Percentiles rank a stretch among this genome's conserved stretches.
Conservation (phyloP, 805 yeast genomes). For the Ogataea neopini region DNA sequence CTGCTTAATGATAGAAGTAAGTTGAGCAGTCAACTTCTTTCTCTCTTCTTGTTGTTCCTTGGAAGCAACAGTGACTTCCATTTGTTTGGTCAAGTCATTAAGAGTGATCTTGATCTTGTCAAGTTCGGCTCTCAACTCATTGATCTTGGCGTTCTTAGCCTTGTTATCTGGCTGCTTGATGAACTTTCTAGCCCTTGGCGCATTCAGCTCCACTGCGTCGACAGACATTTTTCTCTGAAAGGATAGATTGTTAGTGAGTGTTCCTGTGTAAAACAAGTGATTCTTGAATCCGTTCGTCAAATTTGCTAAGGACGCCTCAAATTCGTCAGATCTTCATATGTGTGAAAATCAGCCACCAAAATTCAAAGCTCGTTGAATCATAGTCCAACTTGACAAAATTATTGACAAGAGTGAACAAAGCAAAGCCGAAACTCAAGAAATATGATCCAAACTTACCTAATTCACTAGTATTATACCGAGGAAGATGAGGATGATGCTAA, state of each 20-base stretch:
- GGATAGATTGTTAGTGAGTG: slow-evolving; percentile 3
- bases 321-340: too few relatives aligned
- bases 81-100: slow-evolving; percentile 52
- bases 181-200: slow-evolving; percentile 44
- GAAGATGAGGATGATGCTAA: not conserved
- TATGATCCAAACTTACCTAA: not conserved
- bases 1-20: slow-evolving; percentile 46
- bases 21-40: slow-evolving; percentile 44
- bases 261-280: not conserved
- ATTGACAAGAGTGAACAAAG: too few relatives aligned
- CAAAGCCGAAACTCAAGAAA: not conserved
- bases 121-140: slow-evolving; percentile 57
- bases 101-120: slow-evolving; percentile 59
- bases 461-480: not conserved
- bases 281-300: too few relatives aligned
- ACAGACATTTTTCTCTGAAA: slow-evolving; percentile 17
- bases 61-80: slow-evolving; percentile 53
- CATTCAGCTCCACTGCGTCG: slow-evolving; percentile 24
- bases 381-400: too few relatives aligned
- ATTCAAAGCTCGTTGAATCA: too few relatives aligned
- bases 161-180: slow-evolving; percentile 76
- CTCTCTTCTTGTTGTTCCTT: slow-evolving; percentile 54
- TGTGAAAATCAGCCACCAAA: too few relatives aligned
- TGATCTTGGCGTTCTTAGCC: slow-evolving; percentile 59
- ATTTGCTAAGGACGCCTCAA: too few relatives aligned